Conservation (phyloP, 768 basidiomycete species). For the Tylopilus intermedius region DNA sequence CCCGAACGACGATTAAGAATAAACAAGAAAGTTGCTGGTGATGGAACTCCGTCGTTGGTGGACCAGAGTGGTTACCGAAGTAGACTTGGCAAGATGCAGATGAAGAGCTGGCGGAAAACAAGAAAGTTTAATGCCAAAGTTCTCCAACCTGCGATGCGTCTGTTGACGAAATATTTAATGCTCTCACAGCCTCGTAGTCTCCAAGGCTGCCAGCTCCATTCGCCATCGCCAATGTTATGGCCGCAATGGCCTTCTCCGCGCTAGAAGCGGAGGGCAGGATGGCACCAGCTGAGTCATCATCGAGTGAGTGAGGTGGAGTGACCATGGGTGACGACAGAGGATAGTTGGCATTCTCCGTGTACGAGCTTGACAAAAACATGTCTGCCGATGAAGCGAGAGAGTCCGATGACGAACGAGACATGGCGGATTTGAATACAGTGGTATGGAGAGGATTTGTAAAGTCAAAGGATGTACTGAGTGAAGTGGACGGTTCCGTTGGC, state of each 20-base stretch:
- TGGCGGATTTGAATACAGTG: constrained; percentile 21
- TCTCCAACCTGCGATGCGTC: constrained; percentile 52
- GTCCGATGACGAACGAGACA: constrained; percentile 18
- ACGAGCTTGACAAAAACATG: constrained; percentile 3
- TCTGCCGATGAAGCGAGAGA: constrained; percentile 11
- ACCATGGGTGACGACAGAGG: constrained; percentile 9
- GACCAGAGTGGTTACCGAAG: constrained; percentile 1
- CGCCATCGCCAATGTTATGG: constrained; percentile 55
- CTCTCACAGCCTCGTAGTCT: constrained; percentile 49
- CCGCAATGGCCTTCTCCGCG: constrained; percentile 57
- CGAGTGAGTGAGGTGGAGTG: constrained; percentile 14
- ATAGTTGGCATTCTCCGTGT: constrained; percentile 3
- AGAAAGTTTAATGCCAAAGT: constrained; percentile 45
- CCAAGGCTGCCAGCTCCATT: constrained; percentile 58
- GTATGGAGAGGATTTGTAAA: constrained; percentile 23
- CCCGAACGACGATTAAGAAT: constrained; percentile 21
- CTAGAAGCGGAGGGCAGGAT: constrained; percentile 35
- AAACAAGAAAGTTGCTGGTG: constrained; percentile 20
- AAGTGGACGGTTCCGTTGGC: constrained; percentile 12
- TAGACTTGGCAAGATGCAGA: constrained; percentile 2
- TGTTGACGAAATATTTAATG: constrained; percentile 29
- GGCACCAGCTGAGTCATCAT: constrained; percentile 1
- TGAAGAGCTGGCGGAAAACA: not conserved
- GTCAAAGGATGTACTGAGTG: constrained; percentile 27
- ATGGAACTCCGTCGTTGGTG: constrained; percentile 2